These are phyloP conservation scores for Cardamine occulta DNA, from an alignment of 345 rosid genomes.

Conservation along the genomic window DNA sequence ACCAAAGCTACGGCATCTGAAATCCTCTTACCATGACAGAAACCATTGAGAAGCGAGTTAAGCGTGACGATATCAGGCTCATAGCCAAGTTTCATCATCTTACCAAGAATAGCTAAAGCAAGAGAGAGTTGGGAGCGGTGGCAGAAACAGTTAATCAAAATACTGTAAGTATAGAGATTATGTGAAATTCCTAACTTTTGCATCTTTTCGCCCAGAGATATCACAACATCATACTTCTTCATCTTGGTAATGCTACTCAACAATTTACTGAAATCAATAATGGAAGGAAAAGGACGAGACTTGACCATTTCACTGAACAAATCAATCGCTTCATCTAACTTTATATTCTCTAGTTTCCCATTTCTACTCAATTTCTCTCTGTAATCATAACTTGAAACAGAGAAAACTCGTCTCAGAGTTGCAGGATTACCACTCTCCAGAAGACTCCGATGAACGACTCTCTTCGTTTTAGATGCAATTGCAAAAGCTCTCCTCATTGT, in stretches of 20 bases:
- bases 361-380: background rate
- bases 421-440: background rate
- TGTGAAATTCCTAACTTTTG: background rate
- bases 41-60: too few relatives aligned
- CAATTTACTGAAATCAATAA: too few relatives aligned
- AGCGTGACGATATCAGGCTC: too few relatives aligned
- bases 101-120: too few relatives aligned
- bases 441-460: background rate
- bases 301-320: slow-evolving; percentile 5
- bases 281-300: too few relatives aligned
- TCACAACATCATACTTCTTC: slow-evolving; percentile 3
- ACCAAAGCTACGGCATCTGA: background rate
- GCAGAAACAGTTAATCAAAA: slow-evolving; percentile 5
- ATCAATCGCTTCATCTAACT: background rate
- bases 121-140: background rate
- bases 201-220: slow-evolving; percentile 9
- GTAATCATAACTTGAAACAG: background rate
- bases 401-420: background rate
- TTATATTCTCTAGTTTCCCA: background rate
- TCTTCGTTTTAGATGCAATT: background rate
- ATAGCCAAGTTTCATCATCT: too few relatives aligned
- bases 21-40: background rate
- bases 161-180: background rate
- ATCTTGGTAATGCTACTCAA: background rate
- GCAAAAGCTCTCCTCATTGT: too few relatives aligned